Conservation (phyloP, 306 rosid species). For the Citrullus amarus region DNA sequence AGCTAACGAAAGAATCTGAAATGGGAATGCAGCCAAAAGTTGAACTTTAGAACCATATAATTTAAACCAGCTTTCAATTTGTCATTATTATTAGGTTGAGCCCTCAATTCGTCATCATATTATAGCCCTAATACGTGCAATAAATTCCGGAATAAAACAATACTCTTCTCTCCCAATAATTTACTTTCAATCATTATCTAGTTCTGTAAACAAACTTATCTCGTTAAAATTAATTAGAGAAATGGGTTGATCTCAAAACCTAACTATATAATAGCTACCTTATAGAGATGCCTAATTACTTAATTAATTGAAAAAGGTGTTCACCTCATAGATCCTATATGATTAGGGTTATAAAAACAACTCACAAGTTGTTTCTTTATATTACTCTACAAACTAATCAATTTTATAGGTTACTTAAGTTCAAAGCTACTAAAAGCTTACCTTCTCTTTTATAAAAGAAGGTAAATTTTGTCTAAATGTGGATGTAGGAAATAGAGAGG, state of each 20-base stretch:
- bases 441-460: neutral
- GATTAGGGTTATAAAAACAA: neutral
- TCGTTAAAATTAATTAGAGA: neutral
- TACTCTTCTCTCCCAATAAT: neutral
- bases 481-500: neutral
- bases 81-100: neutral
- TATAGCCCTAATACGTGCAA: conserved; percentile 1
- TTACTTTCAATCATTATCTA: neutral
- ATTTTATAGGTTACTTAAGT: neutral
- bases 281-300: neutral
- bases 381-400: neutral
- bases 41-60: neutral
- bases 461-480: neutral
- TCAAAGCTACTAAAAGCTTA: neutral
- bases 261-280: neutral
- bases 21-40: neutral
- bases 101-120: neutral
- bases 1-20: neutral
- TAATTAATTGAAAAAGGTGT: neutral
- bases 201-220: neutral
- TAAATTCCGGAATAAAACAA: conserved; percentile 1
- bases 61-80: neutral
- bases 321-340: neutral
- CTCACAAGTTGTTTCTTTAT: neutral
- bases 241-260: neutral